Evolutionary conservation across 1,139 yeast species (phyloP), one percentile per base, ranked within the genome.

Genomic region (Hyphopichia pseudoburtonii): DNA sequence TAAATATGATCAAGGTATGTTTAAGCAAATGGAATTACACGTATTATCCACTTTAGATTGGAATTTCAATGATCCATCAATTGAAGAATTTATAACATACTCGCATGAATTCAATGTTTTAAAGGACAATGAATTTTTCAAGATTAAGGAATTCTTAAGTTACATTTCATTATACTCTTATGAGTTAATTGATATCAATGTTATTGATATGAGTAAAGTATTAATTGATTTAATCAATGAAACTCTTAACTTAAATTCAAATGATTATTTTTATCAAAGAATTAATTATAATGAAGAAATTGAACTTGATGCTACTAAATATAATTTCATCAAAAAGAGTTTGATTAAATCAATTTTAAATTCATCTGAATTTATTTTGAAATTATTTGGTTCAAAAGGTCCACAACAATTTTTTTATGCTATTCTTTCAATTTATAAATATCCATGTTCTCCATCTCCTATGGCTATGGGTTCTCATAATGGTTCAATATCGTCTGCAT

Each of bases 1-100:
- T 46, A 67, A 69, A 38, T 78, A 79, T 52, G 83, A 78, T 49
- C 76, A 68, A 44, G 76, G 79, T 3, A 80, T 80, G 86, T 78
- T 60, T 75, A 78, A 63, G 45, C 75, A 70, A 51, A 70, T 70
- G 76, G 76, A 70, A 51, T 46, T 70, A 24, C 75, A 81, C 50
- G 76, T 81, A 26, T 59, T 81, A 45, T 70, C 70, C 37, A 80
- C 86, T 0, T 65, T 81, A 47, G 76, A 74, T 44, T 81, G 87
- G 87, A 73, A 73, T 28, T 63, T 81, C 38, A 71, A 67, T 44
- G 85, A 78, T 50, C 80, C 85, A 8, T 66, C 72, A 41, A 64
- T 80, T 38, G 79, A 76, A 40, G 84, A 80, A 47, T 81, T 60
- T 45, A 52, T 70, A 32, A 45, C 66, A 10, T 44, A 52, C 26